These are phyloP conservation scores for Trapa bicornis DNA, from an alignment of 345 rosid genomes.

Conservation along the genomic window DNA sequence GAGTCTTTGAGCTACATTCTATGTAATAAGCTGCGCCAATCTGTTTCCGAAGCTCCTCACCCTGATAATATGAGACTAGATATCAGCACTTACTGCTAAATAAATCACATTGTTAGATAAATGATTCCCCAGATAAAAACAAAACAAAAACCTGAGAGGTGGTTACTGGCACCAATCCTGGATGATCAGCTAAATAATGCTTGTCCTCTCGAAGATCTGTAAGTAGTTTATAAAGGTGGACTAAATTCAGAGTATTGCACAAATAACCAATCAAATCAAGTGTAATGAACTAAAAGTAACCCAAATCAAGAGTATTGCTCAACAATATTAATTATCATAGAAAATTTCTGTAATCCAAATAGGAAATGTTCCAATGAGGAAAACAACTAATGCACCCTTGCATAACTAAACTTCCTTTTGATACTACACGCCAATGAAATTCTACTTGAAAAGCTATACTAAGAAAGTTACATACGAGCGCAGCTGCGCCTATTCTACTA, in stretches of 20 bases:
- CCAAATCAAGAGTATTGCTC: neutral
- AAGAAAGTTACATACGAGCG: neutral
- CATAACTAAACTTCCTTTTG: neutral
- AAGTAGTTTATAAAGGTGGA: slow-evolving; percentile 2
- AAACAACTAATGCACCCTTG: neutral
- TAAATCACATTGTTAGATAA: neutral
- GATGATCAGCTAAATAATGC: slow-evolving; percentile 91
- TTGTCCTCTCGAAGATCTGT: slow-evolving; percentile 97
- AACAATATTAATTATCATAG: neutral
- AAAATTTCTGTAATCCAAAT: neutral
- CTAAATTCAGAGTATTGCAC: neutral
- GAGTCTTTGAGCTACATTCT: slow-evolving; percentile 99
- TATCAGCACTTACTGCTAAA: neutral
- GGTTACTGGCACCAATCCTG: slow-evolving; percentile 80
- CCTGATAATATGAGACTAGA: slow-evolving; percentile 28
- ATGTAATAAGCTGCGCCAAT: slow-evolving; percentile 85
- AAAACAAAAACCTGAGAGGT: slow-evolving; percentile 60
- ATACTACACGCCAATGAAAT: neutral
- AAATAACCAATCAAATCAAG: neutral
- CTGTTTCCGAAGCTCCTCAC: slow-evolving; percentile 91
- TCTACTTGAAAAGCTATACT: neutral
- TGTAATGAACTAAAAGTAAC: neutral
- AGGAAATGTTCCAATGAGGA: neutral
- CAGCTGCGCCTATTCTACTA: neutral
- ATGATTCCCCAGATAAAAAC: neutral